A percentile compares a stretch with the other conserved stretches of the same genome.
phyloP scores from a whole-genome alignment of 179 eudicot species.

The Dionaea muscipula region DNA sequence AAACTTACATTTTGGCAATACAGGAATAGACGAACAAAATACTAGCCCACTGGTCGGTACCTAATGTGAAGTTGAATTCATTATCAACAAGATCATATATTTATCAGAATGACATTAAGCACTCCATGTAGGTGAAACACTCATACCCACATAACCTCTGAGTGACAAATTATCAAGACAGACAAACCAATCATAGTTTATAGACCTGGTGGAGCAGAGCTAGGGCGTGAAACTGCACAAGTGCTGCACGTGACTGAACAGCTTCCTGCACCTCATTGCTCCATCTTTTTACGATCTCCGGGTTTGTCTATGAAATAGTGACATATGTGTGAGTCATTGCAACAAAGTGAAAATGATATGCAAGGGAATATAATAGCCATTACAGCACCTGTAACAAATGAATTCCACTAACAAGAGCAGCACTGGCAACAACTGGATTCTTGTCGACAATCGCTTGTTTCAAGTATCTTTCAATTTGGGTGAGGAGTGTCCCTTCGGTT shows the following conservation, averaged over 20 bases:
- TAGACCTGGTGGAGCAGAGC: conserved; percentile 83
- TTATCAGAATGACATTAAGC: too few species aligned
- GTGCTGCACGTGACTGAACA: conserved; percentile 90
- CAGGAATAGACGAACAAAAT: background rate
- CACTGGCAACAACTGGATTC: conserved; percentile 96
- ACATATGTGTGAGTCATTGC: conserved; percentile 7
- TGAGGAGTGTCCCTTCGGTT: conserved; percentile 86
- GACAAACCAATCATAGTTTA: background rate
- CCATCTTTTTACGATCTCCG: conserved; percentile 92
- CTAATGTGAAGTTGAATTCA: too few species aligned
- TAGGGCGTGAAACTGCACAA: conserved; percentile 90
- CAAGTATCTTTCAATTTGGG: conserved; percentile 90
- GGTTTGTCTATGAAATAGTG: conserved; percentile 38
- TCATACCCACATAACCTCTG: background rate
- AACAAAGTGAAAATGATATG: background rate
- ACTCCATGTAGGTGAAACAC: too few species aligned
- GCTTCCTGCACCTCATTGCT: conserved; percentile 98
- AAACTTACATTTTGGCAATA: background rate
- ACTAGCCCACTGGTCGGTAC: too few species aligned
- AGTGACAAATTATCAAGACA: background rate
- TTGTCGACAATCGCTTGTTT: conserved; percentile 95
- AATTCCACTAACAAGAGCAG: conserved; percentile 90
- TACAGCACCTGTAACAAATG: conserved; percentile 76
- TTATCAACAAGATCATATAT: too few species aligned
- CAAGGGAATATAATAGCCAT: background rate